phyloP scores from a whole-genome alignment of 2,329 filamentous ascomycete species.

The Aphanoascus verrucosus region DNA sequence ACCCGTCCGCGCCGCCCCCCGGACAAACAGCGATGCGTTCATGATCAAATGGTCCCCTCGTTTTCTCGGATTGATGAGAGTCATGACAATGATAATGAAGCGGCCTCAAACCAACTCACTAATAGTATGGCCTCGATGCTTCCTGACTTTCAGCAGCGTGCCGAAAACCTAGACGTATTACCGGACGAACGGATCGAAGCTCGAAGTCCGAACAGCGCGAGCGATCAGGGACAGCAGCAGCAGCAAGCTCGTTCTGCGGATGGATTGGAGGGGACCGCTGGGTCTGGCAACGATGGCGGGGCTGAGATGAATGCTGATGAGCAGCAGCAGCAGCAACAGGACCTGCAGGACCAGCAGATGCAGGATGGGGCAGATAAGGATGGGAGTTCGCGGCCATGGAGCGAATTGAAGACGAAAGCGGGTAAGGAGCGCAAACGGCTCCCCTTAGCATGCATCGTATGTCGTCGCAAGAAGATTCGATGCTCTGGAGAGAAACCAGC shows the following conservation, averaged over 20 bases:
- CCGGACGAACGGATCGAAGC: background rate
- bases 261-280: background rate
- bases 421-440: constrained; percentile 92
- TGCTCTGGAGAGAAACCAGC: constrained; percentile 96
- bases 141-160: background rate
- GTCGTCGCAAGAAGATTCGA: constrained; percentile 91
- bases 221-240: constrained; percentile 2
- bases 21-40: no score
- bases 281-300: background rate
- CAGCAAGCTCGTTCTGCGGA: background rate
- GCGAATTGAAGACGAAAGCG: constrained; percentile 77
- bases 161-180: background rate
- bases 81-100: background rate
- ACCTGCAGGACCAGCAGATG: background rate
- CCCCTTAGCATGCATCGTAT: constrained; percentile 89
- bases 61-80: no score
- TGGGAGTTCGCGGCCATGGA: constrained; percentile 57
- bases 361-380: constrained; percentile 40
- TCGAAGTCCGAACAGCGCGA: background rate
- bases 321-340: background rate
- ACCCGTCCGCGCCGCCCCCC: no score
- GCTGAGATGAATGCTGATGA: background rate
- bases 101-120: background rate
- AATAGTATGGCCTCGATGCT: constrained; percentile 2
- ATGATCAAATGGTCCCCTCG: no score